These are phyloP conservation scores for Pseudogymnoascus sp. DNA, from an alignment of 2,329 filamentous ascomycete species.

Conservation along the genomic window DNA sequence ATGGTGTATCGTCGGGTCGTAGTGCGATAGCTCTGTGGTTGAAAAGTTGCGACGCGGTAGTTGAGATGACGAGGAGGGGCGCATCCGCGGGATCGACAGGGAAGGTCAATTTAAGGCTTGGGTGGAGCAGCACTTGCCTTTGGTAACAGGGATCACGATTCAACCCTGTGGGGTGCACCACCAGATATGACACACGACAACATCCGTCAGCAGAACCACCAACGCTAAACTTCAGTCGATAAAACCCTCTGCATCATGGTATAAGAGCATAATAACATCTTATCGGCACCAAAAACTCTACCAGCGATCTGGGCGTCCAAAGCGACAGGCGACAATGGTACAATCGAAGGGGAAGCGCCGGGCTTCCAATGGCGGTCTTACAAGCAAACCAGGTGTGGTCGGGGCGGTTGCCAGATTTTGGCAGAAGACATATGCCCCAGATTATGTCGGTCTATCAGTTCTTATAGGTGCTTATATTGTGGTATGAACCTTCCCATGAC, in stretches of 20 bases:
- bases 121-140: background rate
- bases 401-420: conserved; percentile 25
- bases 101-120: conserved; percentile 5
- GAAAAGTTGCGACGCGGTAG: background rate
- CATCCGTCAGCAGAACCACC: background rate
- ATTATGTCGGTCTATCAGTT: conserved; percentile 71
- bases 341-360: background rate
- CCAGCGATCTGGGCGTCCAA: background rate
- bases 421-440: conserved; percentile 75
- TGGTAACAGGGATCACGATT: background rate
- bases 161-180: background rate
- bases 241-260: background rate
- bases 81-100: background rate
- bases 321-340: background rate
- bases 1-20: background rate
- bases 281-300: background rate
- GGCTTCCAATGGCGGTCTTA: background rate
- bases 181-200: background rate
- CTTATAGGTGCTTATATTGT: conserved; percentile 61
- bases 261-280: background rate
- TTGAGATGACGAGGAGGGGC: background rate
- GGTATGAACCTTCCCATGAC: conserved; percentile 32
- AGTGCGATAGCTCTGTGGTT: background rate
- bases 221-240: background rate
- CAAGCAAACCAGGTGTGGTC: conserved; percentile 14